Evolutionary conservation across 768 basidiomycete species (phyloP), one percentile per base, ranked within the genome.

Genomic region (Nevesoporus exiguus): DNA sequence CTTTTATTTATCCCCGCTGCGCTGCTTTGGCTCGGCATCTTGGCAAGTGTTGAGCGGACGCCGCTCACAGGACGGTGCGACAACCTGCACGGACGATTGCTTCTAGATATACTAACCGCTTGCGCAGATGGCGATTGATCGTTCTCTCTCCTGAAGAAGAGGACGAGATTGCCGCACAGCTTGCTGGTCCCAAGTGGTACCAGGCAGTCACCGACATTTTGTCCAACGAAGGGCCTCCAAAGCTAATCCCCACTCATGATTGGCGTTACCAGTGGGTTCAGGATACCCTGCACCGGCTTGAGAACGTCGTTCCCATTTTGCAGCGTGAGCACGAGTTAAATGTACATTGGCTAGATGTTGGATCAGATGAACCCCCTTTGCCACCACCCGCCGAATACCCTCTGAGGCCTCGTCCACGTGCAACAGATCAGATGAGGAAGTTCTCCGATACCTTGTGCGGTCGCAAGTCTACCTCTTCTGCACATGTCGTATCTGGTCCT

Each of bases 211-310:
- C 81, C 34, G 83, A 89, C 36, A 90, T 96, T 42, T 78, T 98
- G 13, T 76, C 86, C 7, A 66, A 80, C 55, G 79, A 88, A 55
- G 84, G 82, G 6, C 71, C 83, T 47, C 80, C 82, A 5, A 74
- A 74, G 40, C 76, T 90, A 34, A 77, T 98, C 49, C 81, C 89
- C 31, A 69, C 78, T 1, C 78, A 76, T 24, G 96, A 99, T 71
- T 98, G 96, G 96, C 82, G 95, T 54, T 88, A 90, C 66, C 65
- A 73, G 19, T 98, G 96, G 95, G 93, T 96, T 11, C 78, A 80
- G 50, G 78, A 84, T 19, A 92, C 90, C 2, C 73, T 98, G 21
- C 83, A 88, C 17, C 76, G 77, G 51, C 80, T 99, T 25, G 95
- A 98, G 71, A 59, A 71, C 29, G 86, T 80, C 41, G 84, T 94